These are phyloP conservation scores for Trichomonascaceae sp. DNA, from an alignment of 1,139 yeast species.

Conservation along the genomic window DNA sequence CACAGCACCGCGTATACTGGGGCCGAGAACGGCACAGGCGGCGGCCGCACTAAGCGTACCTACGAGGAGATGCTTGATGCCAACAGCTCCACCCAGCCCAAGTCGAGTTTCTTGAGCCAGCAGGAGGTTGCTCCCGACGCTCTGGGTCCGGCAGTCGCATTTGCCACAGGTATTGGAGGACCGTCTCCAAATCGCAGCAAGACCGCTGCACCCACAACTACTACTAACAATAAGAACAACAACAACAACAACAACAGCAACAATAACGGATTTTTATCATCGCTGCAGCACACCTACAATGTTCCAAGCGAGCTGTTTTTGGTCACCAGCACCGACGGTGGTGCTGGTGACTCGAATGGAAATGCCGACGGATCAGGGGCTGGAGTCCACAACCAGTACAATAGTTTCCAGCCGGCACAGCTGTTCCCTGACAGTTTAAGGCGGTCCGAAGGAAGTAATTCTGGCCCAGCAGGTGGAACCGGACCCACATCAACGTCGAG, in stretches of 20 bases:
- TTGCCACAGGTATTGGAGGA: too few species aligned
- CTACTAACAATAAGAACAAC: constrained; percentile 3
- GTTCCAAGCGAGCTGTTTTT: constrained; percentile 22
- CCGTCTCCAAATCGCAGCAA: too few species aligned
- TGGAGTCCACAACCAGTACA: too few species aligned
- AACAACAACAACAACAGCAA: constrained; percentile 1
- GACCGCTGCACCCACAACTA: too few species aligned
- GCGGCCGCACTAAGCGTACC: too few species aligned
- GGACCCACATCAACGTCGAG: not conserved
- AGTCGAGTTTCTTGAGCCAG: constrained; percentile 5
- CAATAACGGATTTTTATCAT: constrained; percentile 2
- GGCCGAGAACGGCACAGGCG: too few species aligned
- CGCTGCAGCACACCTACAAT: not conserved
- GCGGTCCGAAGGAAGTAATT: constrained; percentile 2
- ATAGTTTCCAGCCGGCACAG: constrained; percentile 27
- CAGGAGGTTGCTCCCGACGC: constrained; percentile 3
- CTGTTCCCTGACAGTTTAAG: constrained; percentile 23
- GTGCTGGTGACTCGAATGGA: constrained; percentile 13
- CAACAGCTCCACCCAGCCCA: not conserved
- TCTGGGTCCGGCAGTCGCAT: constrained; percentile 2
- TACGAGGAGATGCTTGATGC: constrained; percentile 4
- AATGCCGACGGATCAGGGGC: too few species aligned
- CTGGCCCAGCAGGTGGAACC: too few species aligned
- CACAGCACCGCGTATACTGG: not conserved
- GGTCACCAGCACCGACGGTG: constrained; percentile 24